Percentiles rank a stretch among this genome's conserved stretches.
Evolutionary conservation across 2,329 filamentous ascomycete species (phyloP).

Genomic region (Calonectria pseudoturangicola): DNA sequence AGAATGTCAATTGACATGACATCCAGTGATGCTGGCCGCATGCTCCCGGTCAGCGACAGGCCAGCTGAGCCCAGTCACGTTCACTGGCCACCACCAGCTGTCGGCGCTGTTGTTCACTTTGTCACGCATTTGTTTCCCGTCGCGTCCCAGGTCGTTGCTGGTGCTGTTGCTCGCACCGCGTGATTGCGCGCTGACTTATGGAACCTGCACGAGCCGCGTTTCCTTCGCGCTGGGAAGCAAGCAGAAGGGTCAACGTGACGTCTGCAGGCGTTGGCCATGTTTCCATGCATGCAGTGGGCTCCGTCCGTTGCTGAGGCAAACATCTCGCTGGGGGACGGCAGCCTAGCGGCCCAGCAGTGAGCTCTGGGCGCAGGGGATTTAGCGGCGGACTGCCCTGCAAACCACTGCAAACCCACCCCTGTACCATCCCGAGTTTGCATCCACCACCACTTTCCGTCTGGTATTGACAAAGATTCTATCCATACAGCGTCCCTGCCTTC

Average conservation of each 20-base stretch:
- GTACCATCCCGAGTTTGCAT: slow-evolving; percentile 16
- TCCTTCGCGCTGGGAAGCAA: background rate
- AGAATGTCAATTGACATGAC: slow-evolving; percentile 46
- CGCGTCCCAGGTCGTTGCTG: slow-evolving; percentile 27
- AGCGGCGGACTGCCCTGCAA: slow-evolving; percentile 25
- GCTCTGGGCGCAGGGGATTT: slow-evolving; percentile 11
- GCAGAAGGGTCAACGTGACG: slow-evolving; percentile 44
- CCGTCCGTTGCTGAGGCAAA: slow-evolving; percentile 54
- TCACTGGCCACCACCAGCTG: slow-evolving; percentile 9
- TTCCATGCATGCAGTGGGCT: slow-evolving; percentile 35
- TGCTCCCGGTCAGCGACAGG: slow-evolving; percentile 5
- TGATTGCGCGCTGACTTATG: slow-evolving; percentile 26
- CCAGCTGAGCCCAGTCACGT: slow-evolving; percentile 20
- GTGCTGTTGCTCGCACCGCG: slow-evolving; percentile 21
- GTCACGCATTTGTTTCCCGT: slow-evolving; percentile 27
- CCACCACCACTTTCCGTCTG: slow-evolving; percentile 10
- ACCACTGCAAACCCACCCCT: slow-evolving; percentile 33
- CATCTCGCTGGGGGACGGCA: slow-evolving; percentile 22
- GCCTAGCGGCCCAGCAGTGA: slow-evolving; percentile 24
- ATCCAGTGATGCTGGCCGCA: slow-evolving; percentile 51
- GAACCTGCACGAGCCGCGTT: slow-evolving; percentile 31
- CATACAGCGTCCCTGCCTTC: slow-evolving; percentile 32
- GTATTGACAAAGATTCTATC: slow-evolving; percentile 22
- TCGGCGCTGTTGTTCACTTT: background rate
- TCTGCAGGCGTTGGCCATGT: background rate